Conservation (phyloP, 352 stramenopile genomes). For the Pythium brachiatum region DNA sequence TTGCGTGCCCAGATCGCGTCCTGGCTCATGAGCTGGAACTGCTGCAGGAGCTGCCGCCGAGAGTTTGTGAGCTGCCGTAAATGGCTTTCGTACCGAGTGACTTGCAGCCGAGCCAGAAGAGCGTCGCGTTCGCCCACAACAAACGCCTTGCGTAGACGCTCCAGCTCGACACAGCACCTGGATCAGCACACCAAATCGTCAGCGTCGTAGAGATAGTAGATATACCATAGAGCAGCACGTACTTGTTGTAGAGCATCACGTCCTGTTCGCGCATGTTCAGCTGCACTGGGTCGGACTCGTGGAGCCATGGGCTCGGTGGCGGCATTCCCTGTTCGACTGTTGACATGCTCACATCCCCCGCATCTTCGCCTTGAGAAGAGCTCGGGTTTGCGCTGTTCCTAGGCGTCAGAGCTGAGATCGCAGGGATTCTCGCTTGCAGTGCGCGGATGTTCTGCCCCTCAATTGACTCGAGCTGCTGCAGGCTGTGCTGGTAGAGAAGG, state of each 20-base stretch:
- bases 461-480: slow-evolving; percentile 17
- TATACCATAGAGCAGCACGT: background rate
- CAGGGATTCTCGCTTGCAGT: slow-evolving; percentile 25
- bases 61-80: slow-evolving; percentile 19
- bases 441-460: slow-evolving; percentile 27
- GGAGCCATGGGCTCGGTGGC: slow-evolving; percentile 30
- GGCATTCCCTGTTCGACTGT: background rate
- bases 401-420: slow-evolving; percentile 17
- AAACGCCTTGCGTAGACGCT: slow-evolving; percentile 35
- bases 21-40: slow-evolving; percentile 40
- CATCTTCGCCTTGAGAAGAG: background rate
- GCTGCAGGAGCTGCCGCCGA: slow-evolving; percentile 27
- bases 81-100: slow-evolving; percentile 26
- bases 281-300: slow-evolving; percentile 28
- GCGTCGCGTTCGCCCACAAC: slow-evolving; percentile 33
- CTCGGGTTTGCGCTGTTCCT: background rate
- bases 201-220: too few species aligned
- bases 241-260: slow-evolving; percentile 44
- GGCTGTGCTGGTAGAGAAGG: slow-evolving; percentile 35
- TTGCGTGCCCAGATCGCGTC: slow-evolving; percentile 28
- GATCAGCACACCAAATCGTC: background rate
- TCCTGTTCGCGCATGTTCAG: slow-evolving; percentile 40
- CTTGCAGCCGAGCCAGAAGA: slow-evolving; percentile 31
- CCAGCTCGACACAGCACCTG: slow-evolving; percentile 39
- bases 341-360: slow-evolving; percentile 17